Evolutionary conservation across 1,284 basidiomycete species (phyloP).

Genomic region (Cutaneotrichosporon spelunceum): DNA sequence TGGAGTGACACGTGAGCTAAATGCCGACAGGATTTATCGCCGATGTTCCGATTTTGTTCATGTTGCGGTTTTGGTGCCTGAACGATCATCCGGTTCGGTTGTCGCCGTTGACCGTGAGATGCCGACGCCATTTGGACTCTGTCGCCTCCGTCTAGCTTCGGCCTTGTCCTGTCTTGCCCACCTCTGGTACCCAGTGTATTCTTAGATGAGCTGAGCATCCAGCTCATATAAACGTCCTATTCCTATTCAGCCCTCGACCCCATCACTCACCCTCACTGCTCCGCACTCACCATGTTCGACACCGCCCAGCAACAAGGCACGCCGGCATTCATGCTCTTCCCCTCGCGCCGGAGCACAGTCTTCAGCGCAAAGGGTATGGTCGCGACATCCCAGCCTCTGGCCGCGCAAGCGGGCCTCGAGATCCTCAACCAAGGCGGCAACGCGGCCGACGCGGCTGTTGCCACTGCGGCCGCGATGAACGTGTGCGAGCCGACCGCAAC

Average conservation of each 20-base stretch:
- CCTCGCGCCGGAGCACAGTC: constrained; percentile 31
- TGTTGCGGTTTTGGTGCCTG: not conserved
- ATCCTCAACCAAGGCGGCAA: constrained; percentile 82
- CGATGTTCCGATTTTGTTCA: not conserved
- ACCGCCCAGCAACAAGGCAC: no score
- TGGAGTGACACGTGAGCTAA: not conserved
- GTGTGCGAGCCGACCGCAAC: constrained; percentile 64
- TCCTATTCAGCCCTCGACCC: no score
- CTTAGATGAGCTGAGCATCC: no score
- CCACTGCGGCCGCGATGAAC: constrained; percentile 81
- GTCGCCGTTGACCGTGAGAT: not conserved
- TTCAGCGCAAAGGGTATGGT: constrained; percentile 79
- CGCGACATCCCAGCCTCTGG: constrained; percentile 76
- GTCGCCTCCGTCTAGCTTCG: not conserved
- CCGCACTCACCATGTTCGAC: constrained; percentile 43
- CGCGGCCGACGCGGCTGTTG: constrained; percentile 69
- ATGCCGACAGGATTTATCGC: not conserved
- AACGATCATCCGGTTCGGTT: not conserved
- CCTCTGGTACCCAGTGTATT: not conserved
- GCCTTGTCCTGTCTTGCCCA: not conserved
- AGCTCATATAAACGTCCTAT: no score
- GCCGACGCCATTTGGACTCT: not conserved
- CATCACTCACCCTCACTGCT: constrained; percentile 13
- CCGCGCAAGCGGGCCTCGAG: constrained; percentile 77
- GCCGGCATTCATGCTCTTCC: constrained; percentile 45